These are phyloP conservation scores for Terana coerulea DNA, from an alignment of 768 basidiomycete genomes.

Conservation along the genomic window DNA sequence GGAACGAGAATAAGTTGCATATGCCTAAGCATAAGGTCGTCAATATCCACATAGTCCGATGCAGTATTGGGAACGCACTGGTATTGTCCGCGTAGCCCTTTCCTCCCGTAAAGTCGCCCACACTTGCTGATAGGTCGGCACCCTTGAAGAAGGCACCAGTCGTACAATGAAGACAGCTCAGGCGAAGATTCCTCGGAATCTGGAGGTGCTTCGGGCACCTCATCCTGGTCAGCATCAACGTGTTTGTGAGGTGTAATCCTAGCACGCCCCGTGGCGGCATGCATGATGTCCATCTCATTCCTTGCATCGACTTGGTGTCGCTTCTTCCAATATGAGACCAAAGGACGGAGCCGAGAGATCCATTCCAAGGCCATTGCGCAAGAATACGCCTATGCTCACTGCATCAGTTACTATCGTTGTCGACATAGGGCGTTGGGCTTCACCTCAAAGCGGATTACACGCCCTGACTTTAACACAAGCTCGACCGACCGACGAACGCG, in stretches of 20 bases:
- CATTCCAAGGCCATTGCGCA: slow-evolving; percentile 73
- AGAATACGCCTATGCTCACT: slow-evolving; percentile 57
- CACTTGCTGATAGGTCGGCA: slow-evolving; percentile 74
- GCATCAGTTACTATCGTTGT: no score
- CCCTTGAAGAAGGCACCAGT: slow-evolving; percentile 82
- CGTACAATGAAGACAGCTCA: slow-evolving; percentile 65
- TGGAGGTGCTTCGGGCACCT: slow-evolving; percentile 47
- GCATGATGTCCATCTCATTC: slow-evolving; percentile 77
- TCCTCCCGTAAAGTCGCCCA: slow-evolving; percentile 70
- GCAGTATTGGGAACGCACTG: slow-evolving; percentile 45
- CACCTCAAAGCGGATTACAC: slow-evolving; percentile 78
- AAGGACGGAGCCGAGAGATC: slow-evolving; percentile 70
- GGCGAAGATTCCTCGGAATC: slow-evolving; percentile 52
- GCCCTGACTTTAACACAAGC: slow-evolving; percentile 64
- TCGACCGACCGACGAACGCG: slow-evolving; percentile 74
- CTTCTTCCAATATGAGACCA: slow-evolving; percentile 76
- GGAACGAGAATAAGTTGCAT: slow-evolving; percentile 71
- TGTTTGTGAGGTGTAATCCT: slow-evolving; percentile 52
- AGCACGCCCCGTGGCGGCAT: slow-evolving; percentile 44
- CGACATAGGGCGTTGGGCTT: slow-evolving; percentile 15
- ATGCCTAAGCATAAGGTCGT: slow-evolving; percentile 39
- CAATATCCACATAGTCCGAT: background rate
- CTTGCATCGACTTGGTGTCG: slow-evolving; percentile 72
- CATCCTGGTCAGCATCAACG: slow-evolving; percentile 35
- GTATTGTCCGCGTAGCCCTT: slow-evolving; percentile 72